These are phyloP conservation scores for Penicillium capsulatum DNA, from an alignment of 2,329 filamentous ascomycete genomes.

Conservation along the genomic window DNA sequence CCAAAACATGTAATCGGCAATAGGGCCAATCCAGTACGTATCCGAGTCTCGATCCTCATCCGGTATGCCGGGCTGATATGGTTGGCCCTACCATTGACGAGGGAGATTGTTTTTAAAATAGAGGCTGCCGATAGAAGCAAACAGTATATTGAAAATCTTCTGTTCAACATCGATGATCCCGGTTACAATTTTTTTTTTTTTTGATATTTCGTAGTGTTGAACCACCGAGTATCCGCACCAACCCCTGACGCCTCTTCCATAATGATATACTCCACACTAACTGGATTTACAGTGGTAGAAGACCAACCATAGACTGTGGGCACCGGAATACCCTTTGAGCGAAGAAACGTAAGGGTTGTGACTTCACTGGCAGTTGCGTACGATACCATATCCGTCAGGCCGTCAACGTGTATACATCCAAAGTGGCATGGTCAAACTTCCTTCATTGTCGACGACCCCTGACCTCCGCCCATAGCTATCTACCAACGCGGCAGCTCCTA, in stretches of 20 bases:
- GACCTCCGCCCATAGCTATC: neutral
- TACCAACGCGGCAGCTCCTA: neutral
- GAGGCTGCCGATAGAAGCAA: slow-evolving; percentile 17
- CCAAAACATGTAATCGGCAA: slow-evolving; percentile 29
- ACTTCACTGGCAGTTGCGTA: slow-evolving; percentile 37
- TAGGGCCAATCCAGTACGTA: slow-evolving; percentile 20
- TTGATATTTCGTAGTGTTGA: slow-evolving; percentile 16
- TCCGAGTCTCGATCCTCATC: slow-evolving; percentile 13
- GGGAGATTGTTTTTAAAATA: slow-evolving; percentile 19
- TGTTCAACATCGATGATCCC: slow-evolving; percentile 19
- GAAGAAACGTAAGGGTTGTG: slow-evolving; percentile 37
- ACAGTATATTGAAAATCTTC: slow-evolving; percentile 18
- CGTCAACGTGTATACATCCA: neutral
- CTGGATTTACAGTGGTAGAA: slow-evolving; percentile 17
- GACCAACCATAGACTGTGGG: slow-evolving; percentile 22
- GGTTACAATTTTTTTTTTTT: slow-evolving; percentile 14
- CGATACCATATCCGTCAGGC: neutral
- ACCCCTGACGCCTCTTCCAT: slow-evolving; percentile 16
- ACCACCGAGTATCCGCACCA: slow-evolving; percentile 18
- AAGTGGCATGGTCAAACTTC: neutral
- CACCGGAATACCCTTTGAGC: slow-evolving; percentile 19
- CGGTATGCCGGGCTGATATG: slow-evolving; percentile 13
- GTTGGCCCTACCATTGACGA: slow-evolving; percentile 5
- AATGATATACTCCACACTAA: slow-evolving; percentile 26
- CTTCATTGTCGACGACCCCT: neutral